phyloP scores from a whole-genome alignment of 495 filamentous ascomycete genomes.

The Penicillium malachiteum region DNA sequence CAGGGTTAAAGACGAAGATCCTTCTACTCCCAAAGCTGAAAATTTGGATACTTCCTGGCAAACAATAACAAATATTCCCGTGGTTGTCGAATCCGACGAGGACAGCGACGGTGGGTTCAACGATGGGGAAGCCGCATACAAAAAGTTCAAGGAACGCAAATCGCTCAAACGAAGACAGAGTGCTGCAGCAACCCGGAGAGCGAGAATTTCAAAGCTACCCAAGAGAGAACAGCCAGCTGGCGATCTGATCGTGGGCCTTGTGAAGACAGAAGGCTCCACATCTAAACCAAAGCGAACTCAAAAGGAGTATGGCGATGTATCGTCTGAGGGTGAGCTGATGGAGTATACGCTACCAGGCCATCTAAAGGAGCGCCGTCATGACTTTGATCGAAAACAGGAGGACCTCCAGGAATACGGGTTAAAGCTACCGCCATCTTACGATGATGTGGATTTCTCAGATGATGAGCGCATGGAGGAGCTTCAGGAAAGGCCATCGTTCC shows the following conservation, averaged over 20 bases:
- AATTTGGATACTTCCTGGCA: conserved; percentile 10
- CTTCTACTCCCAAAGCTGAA: conserved; percentile 10
- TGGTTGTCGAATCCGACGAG: conserved; percentile 16
- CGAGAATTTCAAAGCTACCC: conserved; percentile 29
- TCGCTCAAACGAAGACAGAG: conserved; percentile 52
- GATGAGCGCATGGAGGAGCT: conserved; percentile 65
- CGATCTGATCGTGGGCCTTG: conserved; percentile 31
- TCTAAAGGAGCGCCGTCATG: conserved; percentile 49
- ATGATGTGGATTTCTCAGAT: conserved; percentile 83
- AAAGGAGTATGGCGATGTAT: conserved; percentile 40
- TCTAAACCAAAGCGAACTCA: conserved; percentile 17
- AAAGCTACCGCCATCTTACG: conserved; percentile 75
- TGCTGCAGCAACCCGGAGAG: conserved; percentile 47
- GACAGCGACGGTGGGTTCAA: conserved; percentile 44
- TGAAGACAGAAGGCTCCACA: conserved; percentile 22
- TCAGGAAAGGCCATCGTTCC: conserved; percentile 69
- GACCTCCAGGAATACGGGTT: conserved; percentile 65
- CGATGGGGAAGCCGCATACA: conserved; percentile 53
- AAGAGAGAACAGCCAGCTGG: conserved; percentile 18
- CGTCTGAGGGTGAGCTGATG: conserved; percentile 57
- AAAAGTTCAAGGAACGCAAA: conserved; percentile 60
- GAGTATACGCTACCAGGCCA: conserved; percentile 59
- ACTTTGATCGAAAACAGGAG: conserved; percentile 55
- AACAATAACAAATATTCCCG: conserved; percentile 13
- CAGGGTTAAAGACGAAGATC: neutral